A percentile compares a stretch with the other conserved stretches of the same genome.
phyloP scores from a whole-genome alignment of 306 rosid genomes.

The Crotalaria pallida region DNA sequence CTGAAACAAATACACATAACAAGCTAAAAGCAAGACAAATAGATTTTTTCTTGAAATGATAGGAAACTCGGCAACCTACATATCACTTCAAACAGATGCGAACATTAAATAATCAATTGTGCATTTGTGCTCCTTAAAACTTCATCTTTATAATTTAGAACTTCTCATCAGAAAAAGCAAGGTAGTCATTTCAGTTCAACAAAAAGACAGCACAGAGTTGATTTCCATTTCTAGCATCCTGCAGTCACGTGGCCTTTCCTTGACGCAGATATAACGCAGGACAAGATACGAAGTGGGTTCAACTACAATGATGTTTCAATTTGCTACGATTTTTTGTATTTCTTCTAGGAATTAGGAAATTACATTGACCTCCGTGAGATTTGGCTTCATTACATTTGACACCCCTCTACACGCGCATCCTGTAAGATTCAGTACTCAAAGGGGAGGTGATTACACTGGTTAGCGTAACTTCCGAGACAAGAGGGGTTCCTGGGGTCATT shows the following conservation, averaged over 20 bases:
- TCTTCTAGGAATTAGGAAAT: neutral
- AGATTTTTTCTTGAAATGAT: neutral
- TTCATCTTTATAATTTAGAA: neutral
- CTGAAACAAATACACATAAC: conserved; percentile 35
- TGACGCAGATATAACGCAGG: neutral
- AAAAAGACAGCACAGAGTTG: neutral
- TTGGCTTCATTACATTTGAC: too few species aligned
- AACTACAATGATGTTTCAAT: neutral
- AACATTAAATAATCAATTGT: neutral
- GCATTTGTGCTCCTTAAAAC: neutral
- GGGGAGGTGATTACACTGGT: too few species aligned
- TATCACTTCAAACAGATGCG: conserved; percentile 1
- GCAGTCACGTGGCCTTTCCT: neutral
- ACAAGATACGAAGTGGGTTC: too few species aligned
- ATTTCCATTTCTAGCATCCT: neutral
- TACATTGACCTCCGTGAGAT: too few species aligned
- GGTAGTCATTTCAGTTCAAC: neutral
- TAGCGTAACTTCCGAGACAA: too few species aligned
- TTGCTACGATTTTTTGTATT: neutral
- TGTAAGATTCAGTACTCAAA: too few species aligned
- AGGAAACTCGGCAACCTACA: neutral
- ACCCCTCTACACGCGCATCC: too few species aligned
- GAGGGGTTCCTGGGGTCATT: too few species aligned
- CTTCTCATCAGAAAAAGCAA: conserved; percentile 3
- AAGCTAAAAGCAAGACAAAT: conserved; percentile 11